Percentiles rank a stretch among this genome's conserved stretches.
Conservation (phyloP, 2,329 filamentous ascomycete species). For the Cytospora schulzeri region DNA sequence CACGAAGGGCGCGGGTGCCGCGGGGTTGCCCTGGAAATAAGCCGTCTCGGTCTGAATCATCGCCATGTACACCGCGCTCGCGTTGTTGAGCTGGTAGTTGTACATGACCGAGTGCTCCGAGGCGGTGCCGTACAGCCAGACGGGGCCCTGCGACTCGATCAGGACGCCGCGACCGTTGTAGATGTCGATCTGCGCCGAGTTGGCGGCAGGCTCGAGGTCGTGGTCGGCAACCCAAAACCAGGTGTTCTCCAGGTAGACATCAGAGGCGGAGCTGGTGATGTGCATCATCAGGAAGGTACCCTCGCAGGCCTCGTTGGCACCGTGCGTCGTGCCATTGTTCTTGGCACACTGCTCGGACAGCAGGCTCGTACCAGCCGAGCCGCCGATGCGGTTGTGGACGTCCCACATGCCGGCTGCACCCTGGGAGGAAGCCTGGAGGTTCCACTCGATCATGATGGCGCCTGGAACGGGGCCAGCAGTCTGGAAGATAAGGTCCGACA, state of each 20-base stretch:
- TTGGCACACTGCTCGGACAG: slow-evolving; percentile 80
- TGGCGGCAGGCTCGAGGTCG: slow-evolving; percentile 74
- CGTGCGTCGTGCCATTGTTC: slow-evolving; percentile 64
- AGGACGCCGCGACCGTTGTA: slow-evolving; percentile 85
- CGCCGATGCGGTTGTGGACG: slow-evolving; percentile 91
- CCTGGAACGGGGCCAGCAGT: slow-evolving; percentile 83
- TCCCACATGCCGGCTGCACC: slow-evolving; percentile 88
- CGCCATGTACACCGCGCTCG: slow-evolving; percentile 78
- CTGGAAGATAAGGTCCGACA: slow-evolving; percentile 83
- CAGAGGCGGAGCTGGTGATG: slow-evolving; percentile 60
- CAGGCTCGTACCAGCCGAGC: slow-evolving; percentile 79
- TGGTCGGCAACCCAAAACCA: slow-evolving; percentile 94
- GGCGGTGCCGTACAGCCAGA: slow-evolving; percentile 81
- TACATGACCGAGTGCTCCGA: slow-evolving; percentile 68
- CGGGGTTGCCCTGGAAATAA: slow-evolving; percentile 83
- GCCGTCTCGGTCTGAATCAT: slow-evolving; percentile 89
- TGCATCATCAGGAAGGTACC: slow-evolving; percentile 74
- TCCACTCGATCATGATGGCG: slow-evolving; percentile 91
- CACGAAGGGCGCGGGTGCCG: slow-evolving; percentile 66
- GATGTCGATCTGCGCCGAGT: slow-evolving; percentile 71
- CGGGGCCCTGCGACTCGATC: slow-evolving; percentile 74
- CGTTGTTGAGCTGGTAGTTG: slow-evolving; percentile 83
- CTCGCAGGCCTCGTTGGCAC: slow-evolving; percentile 67
- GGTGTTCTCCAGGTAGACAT: slow-evolving; percentile 80
- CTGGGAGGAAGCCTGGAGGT: slow-evolving; percentile 67